Base-by-base conservation (phyloP, 2,329 filamentous ascomycete species). In the Emericellopsis atlantica region DNA sequence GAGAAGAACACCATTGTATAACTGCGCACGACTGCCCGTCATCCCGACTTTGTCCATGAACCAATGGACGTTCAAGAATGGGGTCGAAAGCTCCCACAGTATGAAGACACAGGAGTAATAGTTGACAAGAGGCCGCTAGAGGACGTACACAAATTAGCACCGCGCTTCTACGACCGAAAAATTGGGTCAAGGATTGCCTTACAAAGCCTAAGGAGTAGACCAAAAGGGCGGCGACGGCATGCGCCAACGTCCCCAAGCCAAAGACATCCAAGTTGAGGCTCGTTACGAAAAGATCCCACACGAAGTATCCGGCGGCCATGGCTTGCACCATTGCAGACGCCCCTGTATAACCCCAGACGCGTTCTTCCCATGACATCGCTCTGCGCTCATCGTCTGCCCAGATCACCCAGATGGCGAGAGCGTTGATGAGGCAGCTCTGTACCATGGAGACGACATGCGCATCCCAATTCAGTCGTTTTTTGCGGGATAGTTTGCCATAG, bases 51-150 rank as follows among this genome's bases (percentile, higher is more conserved):
- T 93, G 62, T 93, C 86, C 62, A 84, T 85, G 66, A 92, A 92
- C 86, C 86, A 93, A 67, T 93, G 86, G 55, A 90, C 74, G 57
- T 93, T 93, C 43, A 92, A 71, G 60, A 92, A 89, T 7, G 85
- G 84, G 5, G 81, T 84, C 22, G 84, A 89, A 32, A 93, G 74
- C 60, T 93, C 86, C 74, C 88, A 93, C 44, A 92, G 79, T 52
- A 93, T 85, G 60, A 93, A 93, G 44, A 77, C 76, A 43, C 74
- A 73, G 43, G 75, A 82, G 60, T 92, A 93, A 66, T 80, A 89
- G 65, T 90, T 89, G 48, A 89, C 71, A 53, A 90, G 89, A 2
- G 86, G 86, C 45, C 84, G 73, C 85, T 92, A 54, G 24, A 38
- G 23, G 16, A 36, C 18, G 22, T 11, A 40, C 35, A 9, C 24